A percentile compares a stretch with the other conserved stretches of the same genome.
phyloP scores from a whole-genome alignment of 352 stramenopile genomes.

The Phytophthora tentaculata region DNA sequence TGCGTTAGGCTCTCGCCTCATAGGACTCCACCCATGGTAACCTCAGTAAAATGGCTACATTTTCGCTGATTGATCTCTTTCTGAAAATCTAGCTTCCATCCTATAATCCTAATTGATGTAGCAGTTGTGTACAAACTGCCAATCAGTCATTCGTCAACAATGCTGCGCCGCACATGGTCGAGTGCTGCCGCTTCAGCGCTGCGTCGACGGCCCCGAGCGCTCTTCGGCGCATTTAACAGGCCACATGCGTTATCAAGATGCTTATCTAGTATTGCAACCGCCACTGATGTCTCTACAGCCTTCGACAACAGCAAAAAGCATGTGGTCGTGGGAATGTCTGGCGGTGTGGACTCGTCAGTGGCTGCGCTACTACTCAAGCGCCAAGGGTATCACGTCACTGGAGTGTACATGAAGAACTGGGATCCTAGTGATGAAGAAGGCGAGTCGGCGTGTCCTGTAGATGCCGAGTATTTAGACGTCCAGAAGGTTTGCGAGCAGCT shows the following conservation, averaged over 20 bases:
- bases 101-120: constrained; percentile 23
- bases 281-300: neutral
- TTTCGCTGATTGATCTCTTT: constrained; percentile 17
- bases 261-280: constrained; percentile 4
- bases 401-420: constrained; percentile 99
- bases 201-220: constrained; percentile 7
- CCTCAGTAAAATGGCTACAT: constrained; percentile 26
- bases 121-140: constrained; percentile 16
- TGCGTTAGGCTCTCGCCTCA: constrained; percentile 63
- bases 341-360: constrained; percentile 98
- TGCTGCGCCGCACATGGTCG: constrained; percentile 26
- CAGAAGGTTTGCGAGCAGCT: constrained; percentile 92
- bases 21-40: constrained; percentile 70
- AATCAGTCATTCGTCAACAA: constrained; percentile 30
- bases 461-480: constrained; percentile 94
- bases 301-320: constrained; percentile 50
- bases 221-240: neutral
- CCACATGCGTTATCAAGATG: neutral
- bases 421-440: constrained; percentile 94
- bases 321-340: constrained; percentile 97
- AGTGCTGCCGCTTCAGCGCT: constrained; percentile 10
- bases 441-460: constrained; percentile 80
- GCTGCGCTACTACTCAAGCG: constrained; percentile 91
- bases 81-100: constrained; percentile 1
- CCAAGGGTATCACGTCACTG: constrained; percentile 92